These are phyloP conservation scores for Termitomyces sp. DNA, from an alignment of 768 basidiomycete species.

Conservation along the genomic window DNA sequence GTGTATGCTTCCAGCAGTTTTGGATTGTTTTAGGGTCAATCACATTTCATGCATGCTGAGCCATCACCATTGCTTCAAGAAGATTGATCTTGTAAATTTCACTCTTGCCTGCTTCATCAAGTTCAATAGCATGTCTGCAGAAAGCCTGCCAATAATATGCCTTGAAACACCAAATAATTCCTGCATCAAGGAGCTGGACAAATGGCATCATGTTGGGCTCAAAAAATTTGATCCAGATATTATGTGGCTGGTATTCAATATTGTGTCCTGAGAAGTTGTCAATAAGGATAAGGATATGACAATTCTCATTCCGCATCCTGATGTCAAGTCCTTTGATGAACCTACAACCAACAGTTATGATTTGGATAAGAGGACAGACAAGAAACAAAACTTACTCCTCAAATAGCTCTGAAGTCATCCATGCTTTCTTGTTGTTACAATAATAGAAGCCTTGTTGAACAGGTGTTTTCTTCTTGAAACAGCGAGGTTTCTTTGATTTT, in stretches of 20 bases:
- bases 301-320: conserved; percentile 15
- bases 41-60: conserved; percentile 25
- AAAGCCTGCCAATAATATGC: conserved; percentile 27
- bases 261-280: conserved; percentile 30
- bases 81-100: conserved; percentile 34
- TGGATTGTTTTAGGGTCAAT: conserved; percentile 26
- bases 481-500: conserved; percentile 24
- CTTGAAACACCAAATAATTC: conserved; percentile 25
- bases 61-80: conserved; percentile 31
- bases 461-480: conserved; percentile 23
- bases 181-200: conserved; percentile 30
- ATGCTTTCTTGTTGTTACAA: conserved; percentile 31
- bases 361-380: neutral
- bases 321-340: neutral
- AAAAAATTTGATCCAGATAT: conserved; percentile 26
- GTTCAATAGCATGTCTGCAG: conserved; percentile 22
- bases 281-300: conserved; percentile 23
- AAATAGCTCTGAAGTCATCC: conserved; percentile 34
- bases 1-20: conserved; percentile 34
- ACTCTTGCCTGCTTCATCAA: conserved; percentile 25
- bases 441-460: conserved; percentile 30
- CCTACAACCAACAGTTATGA: neutral
- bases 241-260: conserved; percentile 21
- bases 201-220: conserved; percentile 32
- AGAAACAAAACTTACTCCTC: conserved; percentile 21